These are phyloP conservation scores for Paecilomyces sp. DNA, from an alignment of 2,329 filamentous ascomycete genomes.

Conservation along the genomic window DNA sequence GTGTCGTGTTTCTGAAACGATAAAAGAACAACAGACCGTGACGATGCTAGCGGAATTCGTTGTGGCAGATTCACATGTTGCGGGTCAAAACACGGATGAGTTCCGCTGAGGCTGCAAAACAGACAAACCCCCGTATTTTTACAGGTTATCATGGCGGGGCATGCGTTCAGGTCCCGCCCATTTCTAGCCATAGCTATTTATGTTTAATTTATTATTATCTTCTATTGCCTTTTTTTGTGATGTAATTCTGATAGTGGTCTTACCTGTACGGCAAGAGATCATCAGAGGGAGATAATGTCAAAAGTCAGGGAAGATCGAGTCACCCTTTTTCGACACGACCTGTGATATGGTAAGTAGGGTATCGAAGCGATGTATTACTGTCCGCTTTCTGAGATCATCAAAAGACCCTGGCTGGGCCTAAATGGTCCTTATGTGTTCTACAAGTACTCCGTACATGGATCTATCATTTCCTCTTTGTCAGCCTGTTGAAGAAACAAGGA, in stretches of 20 bases:
- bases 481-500: not conserved
- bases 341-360: too few relatives aligned
- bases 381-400: too few relatives aligned
- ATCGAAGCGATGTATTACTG: too few relatives aligned
- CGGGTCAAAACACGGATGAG: not conserved
- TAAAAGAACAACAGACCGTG: not conserved
- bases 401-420: not conserved
- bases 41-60: not conserved
- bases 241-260: slow-evolving; percentile 3
- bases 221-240: not conserved
- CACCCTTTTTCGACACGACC: too few relatives aligned
- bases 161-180: not conserved
- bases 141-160: not conserved
- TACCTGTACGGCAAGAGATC: slow-evolving; percentile 12
- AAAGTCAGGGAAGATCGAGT: too few relatives aligned
- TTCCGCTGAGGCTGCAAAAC: not conserved
- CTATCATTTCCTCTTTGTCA: not conserved
- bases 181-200: not conserved
- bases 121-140: not conserved
- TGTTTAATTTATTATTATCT: not conserved
- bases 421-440: slow-evolving; percentile 11
- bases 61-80: not conserved
- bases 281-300: slow-evolving; percentile 7
- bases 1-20: not conserved
- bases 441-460: not conserved